These are phyloP conservation scores for Russula foetens DNA, from an alignment of 768 basidiomycete genomes.

Conservation along the genomic window DNA sequence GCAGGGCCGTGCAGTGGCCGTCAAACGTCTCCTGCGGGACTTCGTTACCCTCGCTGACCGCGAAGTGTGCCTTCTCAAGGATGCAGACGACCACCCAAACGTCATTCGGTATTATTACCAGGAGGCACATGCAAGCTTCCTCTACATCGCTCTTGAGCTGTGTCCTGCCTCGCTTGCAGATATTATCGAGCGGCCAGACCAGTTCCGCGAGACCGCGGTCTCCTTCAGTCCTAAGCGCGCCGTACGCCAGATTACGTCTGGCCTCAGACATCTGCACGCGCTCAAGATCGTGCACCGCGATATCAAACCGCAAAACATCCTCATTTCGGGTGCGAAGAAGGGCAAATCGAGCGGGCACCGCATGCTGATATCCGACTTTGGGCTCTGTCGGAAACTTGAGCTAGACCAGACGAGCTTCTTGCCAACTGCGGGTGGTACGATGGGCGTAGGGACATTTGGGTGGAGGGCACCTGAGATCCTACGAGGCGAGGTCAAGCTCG, in stretches of 20 bases:
- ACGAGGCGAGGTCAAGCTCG: conserved; percentile 86
- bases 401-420: conserved; percentile 94
- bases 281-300: conserved; percentile 97
- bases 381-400: conserved; percentile 91
- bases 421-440: conserved; percentile 83
- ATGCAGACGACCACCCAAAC: conserved; percentile 96
- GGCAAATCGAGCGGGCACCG: conserved; percentile 45
- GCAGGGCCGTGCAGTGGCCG: conserved; percentile 97
- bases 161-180: conserved; percentile 88
- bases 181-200: conserved; percentile 71
- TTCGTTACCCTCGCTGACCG: conserved; percentile 92
- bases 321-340: conserved; percentile 66
- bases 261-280: conserved; percentile 83
- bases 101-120: conserved; percentile 99
- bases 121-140: conserved; percentile 86
- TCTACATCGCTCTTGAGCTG: conserved; percentile 95
- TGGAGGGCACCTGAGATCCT: conserved; percentile 98
- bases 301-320: conserved; percentile 97
- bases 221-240: conserved; percentile 85
- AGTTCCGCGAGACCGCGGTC: conserved; percentile 67
- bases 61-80: conserved; percentile 91
- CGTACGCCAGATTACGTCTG: conserved; percentile 76
- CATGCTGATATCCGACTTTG: conserved; percentile 96
- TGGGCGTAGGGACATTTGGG: conserved; percentile 89
- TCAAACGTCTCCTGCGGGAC: conserved; percentile 91